Base-by-base conservation (phyloP, 2,329 filamentous ascomycete species). In the Knoxdaviesia capensis region DNA sequence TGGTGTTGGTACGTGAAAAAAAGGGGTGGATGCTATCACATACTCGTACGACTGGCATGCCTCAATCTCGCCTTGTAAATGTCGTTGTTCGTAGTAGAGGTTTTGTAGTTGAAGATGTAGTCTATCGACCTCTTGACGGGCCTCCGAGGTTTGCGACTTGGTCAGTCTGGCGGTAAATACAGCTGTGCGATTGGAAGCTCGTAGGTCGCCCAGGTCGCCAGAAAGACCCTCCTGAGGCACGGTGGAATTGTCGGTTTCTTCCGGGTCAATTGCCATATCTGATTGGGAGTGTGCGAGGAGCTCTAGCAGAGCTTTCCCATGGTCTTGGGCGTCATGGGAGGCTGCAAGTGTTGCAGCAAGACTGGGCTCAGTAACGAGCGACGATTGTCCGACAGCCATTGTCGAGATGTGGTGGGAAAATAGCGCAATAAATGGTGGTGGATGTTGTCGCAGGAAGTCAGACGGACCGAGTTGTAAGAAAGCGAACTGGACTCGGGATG, bases 21-120 rank as follows among this genome's bases (percentile, higher is more conserved):
- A 20, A 20, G 20, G 20, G 20, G 20, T 20, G 20, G 20, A 20
- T 20, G 20, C 20, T 20, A 20, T 11, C 3, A 71, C 82, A 47
- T 63, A 93, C 85, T 94, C 83, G 52, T 92, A 94, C 41, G 78
- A 80, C 55, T 94, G 83, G 57, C 90, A 96, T 6, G 83, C 85
- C 1, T 74, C 66, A 46, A 98, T 96, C 60, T 98, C 90, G 40
- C 83, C 83, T 48, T 82, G 76, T 43, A 98, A 64, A 58, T 94
- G 86, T 43, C 84, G 70, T 62, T 96, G 87, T 59, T 98, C 88
- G 55, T 98, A 98, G 58, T 90, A 92, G 6, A 98, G 64, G 54
- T 98, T 98, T 60, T 96, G 88, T 43, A 98, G 68, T 54, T 93
- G 83, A 34, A 98, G 68, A 56, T 96, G 87, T 46, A 98, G 67